Conservation (phyloP, 2,329 filamentous ascomycete species). For the Nemania serpens region DNA sequence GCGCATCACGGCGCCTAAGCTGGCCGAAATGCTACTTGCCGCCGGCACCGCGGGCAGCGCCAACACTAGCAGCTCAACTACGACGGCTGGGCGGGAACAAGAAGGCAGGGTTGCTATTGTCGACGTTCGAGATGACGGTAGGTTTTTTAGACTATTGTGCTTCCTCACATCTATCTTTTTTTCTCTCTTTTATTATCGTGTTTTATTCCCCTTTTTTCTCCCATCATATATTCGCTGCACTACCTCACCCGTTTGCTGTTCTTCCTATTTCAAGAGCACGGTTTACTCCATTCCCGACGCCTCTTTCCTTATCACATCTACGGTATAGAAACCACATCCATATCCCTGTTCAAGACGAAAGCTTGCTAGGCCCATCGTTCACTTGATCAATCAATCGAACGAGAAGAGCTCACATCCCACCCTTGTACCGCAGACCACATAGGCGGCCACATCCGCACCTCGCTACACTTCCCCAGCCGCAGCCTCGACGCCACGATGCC, state of each 20-base stretch:
- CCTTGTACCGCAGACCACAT: constrained; percentile 68
- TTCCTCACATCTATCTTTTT: too few species aligned
- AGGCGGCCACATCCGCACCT: constrained; percentile 84
- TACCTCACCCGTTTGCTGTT: too few species aligned
- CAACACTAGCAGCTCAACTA: not conserved
- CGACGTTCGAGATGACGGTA: constrained; percentile 75
- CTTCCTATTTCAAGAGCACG: too few species aligned
- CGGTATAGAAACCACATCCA: too few species aligned
- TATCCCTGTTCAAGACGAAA: too few species aligned
- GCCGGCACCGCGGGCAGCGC: constrained; percentile 36
- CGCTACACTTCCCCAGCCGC: constrained; percentile 73
- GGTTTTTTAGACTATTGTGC: too few species aligned
- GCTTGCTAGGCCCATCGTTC: too few species aligned
- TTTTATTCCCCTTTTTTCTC: not conserved
- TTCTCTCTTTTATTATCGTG: not conserved
- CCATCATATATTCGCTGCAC: too few species aligned
- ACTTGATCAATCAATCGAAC: too few species aligned
- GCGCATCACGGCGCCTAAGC: constrained; percentile 70
- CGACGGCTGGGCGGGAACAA: not conserved
- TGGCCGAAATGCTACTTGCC: constrained; percentile 67
- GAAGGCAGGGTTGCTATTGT: constrained; percentile 67
- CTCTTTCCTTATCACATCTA: too few species aligned
- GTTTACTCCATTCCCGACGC: too few species aligned
- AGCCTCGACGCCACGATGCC: constrained; percentile 78
- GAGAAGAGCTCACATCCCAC: too few species aligned